A percentile compares a stretch with the other conserved stretches of the same genome.
phyloP scores from a whole-genome alignment of 495 filamentous ascomycete species.

The Penicillium canescens region DNA sequence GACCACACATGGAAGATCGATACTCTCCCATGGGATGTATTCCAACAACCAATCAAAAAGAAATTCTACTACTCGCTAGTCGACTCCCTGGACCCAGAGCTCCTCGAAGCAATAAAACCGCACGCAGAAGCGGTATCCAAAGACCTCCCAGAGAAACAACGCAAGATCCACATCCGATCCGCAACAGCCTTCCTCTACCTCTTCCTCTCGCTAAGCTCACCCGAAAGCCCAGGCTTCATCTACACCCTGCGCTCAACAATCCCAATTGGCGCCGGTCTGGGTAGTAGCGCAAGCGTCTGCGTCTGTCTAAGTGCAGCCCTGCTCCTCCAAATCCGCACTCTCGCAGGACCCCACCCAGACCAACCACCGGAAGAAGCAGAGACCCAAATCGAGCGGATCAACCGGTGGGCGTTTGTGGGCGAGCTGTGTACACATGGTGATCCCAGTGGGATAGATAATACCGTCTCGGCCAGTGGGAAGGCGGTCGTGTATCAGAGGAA shows the following conservation, averaged over 20 bases:
- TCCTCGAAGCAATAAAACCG: slow-evolving; percentile 75
- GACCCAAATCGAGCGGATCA: slow-evolving; percentile 87
- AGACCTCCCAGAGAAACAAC: slow-evolving; percentile 50
- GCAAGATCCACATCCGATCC: slow-evolving; percentile 77
- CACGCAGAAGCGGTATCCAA: slow-evolving; percentile 69
- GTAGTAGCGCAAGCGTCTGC: slow-evolving; percentile 87
- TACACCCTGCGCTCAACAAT: slow-evolving; percentile 94
- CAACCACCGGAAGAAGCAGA: slow-evolving; percentile 80
- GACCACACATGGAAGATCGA: slow-evolving; percentile 92
- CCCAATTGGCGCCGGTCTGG: slow-evolving; percentile 87
- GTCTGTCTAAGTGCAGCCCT: slow-evolving; percentile 89
- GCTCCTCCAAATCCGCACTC: slow-evolving; percentile 81
- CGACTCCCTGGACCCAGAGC: slow-evolving; percentile 74
- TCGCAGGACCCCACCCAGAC: slow-evolving; percentile 85
- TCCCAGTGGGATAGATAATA: slow-evolving; percentile 95
- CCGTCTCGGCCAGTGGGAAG: slow-evolving; percentile 86
- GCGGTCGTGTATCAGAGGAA: slow-evolving; percentile 84
- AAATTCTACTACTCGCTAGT: slow-evolving; percentile 90
- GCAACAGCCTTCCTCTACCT: slow-evolving; percentile 89
- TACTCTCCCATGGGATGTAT: slow-evolving; percentile 78
- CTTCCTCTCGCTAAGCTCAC: slow-evolving; percentile 81
- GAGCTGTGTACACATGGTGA: slow-evolving; percentile 98
- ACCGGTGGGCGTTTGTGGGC: slow-evolving; percentile 94
- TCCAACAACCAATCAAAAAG: slow-evolving; percentile 78
- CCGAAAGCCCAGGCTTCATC: slow-evolving; percentile 72